Evolutionary conservation across 2,329 filamentous ascomycete species (phyloP).

Genomic region (Mycosphaerella sp.): DNA sequence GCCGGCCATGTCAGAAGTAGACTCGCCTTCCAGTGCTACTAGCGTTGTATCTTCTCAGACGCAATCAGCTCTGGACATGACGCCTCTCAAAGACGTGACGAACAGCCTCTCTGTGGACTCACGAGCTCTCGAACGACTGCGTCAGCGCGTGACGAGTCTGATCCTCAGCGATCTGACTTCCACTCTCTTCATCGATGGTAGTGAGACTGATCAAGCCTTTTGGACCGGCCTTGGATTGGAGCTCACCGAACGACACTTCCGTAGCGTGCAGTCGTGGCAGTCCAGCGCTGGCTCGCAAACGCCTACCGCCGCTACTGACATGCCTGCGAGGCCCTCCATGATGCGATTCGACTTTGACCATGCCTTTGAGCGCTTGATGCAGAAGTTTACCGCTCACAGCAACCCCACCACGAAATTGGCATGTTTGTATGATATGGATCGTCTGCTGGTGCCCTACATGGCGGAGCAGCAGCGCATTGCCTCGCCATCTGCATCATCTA

Average conservation of each 20-base stretch:
- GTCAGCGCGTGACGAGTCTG: constrained; percentile 71
- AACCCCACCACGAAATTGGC: constrained; percentile 83
- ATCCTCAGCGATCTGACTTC: constrained; percentile 85
- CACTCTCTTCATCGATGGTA: constrained; percentile 77
- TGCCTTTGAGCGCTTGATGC: constrained; percentile 72
- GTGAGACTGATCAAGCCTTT: constrained; percentile 90
- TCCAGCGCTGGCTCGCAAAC: constrained; percentile 19
- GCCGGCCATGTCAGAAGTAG: constrained; percentile 64
- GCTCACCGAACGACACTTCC: constrained; percentile 25
- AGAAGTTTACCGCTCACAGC: constrained; percentile 81
- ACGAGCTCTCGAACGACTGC: constrained; percentile 42
- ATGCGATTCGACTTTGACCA: constrained; percentile 53
- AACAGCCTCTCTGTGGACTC: constrained; percentile 37
- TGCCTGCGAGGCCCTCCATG: constrained; percentile 1
- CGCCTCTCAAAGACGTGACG: constrained; percentile 4
- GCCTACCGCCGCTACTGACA: constrained; percentile 9
- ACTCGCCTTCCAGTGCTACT: constrained; percentile 57
- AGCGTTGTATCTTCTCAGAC: constrained; percentile 44
- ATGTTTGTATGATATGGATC: constrained; percentile 74
- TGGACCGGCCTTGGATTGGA: constrained; percentile 50
- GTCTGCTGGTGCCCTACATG: constrained; percentile 45
- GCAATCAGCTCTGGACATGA: constrained; percentile 14
- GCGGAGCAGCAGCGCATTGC: constrained; percentile 7
- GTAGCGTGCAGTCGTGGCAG: constrained; percentile 9
- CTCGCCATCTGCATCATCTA: constrained; percentile 5